A percentile compares a stretch with the other conserved stretches of the same genome.
These are phyloP conservation scores for Stemphylium beticola DNA, from an alignment of 2,329 filamentous ascomycete species.

Conservation along the genomic window DNA sequence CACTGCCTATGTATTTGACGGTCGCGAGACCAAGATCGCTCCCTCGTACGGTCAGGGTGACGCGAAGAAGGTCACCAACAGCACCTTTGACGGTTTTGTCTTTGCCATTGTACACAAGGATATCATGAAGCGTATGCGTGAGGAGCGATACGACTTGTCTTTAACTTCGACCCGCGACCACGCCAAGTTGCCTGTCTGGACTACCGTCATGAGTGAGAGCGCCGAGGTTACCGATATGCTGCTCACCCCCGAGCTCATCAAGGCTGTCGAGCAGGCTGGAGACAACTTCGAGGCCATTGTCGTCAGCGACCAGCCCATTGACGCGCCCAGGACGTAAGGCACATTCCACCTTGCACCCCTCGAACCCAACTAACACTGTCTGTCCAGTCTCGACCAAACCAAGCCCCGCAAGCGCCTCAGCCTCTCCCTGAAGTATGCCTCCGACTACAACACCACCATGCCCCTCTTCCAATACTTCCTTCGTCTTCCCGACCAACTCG, in stretches of 20 bases:
- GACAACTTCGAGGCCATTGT: conserved; percentile 81
- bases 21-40: conserved; percentile 81
- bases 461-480: conserved; percentile 83
- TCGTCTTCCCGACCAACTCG: conserved; percentile 82
- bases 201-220: conserved; percentile 95
- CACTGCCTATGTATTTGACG: conserved; percentile 86
- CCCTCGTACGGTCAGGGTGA: conserved; percentile 66
- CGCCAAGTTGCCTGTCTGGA: conserved; percentile 85
- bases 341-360: conserved; percentile 11
- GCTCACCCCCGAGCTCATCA: conserved; percentile 84
- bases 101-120: conserved; percentile 97
- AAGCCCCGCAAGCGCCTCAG: conserved; percentile 84
- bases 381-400: conserved; percentile 77
- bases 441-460: conserved; percentile 63
- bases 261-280: conserved; percentile 78
- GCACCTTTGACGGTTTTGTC: conserved; percentile 85
- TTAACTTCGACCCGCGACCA: conserved; percentile 93
- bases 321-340: conserved; percentile 82
- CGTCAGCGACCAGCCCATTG: conserved; percentile 84
- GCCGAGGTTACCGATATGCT: conserved; percentile 90
- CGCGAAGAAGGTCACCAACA: conserved; percentile 67
- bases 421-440: conserved; percentile 74
- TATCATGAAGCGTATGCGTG: conserved; percentile 84
- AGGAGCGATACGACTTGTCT: conserved; percentile 93
- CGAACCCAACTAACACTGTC: conserved; percentile 5